Evolutionary conservation across 495 filamentous ascomycete genomes (phyloP).

Genomic region (Immersiella caudata): DNA sequence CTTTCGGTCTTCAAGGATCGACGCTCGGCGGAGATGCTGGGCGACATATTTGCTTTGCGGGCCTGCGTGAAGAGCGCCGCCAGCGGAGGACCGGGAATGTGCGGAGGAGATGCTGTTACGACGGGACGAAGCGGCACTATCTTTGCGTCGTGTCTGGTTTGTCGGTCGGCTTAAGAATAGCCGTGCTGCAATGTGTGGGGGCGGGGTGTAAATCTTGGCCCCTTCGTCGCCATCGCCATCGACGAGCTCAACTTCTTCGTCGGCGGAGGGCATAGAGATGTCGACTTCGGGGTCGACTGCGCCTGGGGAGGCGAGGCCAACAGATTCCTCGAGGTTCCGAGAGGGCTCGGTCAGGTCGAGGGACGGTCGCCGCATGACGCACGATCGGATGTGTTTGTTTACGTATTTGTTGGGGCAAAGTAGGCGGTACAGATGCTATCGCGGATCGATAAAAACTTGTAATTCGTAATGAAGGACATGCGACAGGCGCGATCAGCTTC

Average conservation of each 20-base stretch:
- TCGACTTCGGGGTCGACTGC: slow-evolving; percentile 38
- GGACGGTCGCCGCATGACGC: slow-evolving; percentile 51
- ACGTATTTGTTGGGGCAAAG: slow-evolving; percentile 7
- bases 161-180: slow-evolving; percentile 66
- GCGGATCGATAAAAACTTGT: neutral
- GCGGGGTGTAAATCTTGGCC: slow-evolving; percentile 61
- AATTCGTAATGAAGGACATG: neutral
- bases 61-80: slow-evolving; percentile 61
- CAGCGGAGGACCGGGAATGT: slow-evolving; percentile 67
- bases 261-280: slow-evolving; percentile 38
- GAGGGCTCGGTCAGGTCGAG: slow-evolving; percentile 47
- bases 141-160: slow-evolving; percentile 71
- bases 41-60: slow-evolving; percentile 81
- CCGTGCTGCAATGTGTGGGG: slow-evolving; percentile 82
- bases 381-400: slow-evolving; percentile 12
- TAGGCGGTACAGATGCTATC: neutral
- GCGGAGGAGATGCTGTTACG: slow-evolving; percentile 87
- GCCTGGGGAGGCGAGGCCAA: slow-evolving; percentile 39
- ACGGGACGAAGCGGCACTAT: slow-evolving; percentile 83
- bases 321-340: slow-evolving; percentile 50
- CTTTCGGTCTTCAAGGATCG: slow-evolving; percentile 90
- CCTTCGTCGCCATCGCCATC: slow-evolving; percentile 32
- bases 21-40: slow-evolving; percentile 86
- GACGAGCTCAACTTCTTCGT: slow-evolving; percentile 39
- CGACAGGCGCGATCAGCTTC: neutral